phyloP scores from a whole-genome alignment of 192 early-diverging fungal genomes.

The Obelidium mucronatum region DNA sequence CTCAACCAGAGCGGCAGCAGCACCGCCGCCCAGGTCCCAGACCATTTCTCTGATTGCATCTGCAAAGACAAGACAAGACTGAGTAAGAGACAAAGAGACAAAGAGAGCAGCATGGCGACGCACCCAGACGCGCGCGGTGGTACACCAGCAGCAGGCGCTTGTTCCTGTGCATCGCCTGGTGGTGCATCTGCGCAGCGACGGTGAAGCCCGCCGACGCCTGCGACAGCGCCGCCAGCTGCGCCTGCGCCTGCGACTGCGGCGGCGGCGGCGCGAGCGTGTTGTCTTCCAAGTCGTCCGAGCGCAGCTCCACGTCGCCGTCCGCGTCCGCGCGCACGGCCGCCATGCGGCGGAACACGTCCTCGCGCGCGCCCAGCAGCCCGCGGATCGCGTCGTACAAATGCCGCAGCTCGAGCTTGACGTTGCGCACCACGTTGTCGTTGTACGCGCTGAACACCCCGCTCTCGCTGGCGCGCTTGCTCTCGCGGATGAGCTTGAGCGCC shows the following conservation, averaged over 20 bases:
- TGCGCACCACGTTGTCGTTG: conserved; percentile 80
- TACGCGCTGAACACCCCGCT: conserved; percentile 68
- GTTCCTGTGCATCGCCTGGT: conserved; percentile 73
- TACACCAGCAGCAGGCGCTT: conserved; percentile 92
- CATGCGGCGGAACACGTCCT: not conserved
- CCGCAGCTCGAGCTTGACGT: conserved; percentile 80
- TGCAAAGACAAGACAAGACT: not conserved
- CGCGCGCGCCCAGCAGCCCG: not conserved
- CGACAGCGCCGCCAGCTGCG: conserved; percentile 8
- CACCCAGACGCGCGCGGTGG: conserved; percentile 69
- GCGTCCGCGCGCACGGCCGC: not conserved
- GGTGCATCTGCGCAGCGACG: conserved; percentile 56
- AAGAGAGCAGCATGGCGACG: not conserved
- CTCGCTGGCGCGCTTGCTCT: conserved; percentile 79
- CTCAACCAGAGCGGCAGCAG: conserved; percentile 47
- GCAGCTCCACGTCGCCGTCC: not conserved
- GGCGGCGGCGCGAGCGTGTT: conserved; percentile 5
- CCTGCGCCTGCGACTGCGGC: not conserved
- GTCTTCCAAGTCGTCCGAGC: not conserved
- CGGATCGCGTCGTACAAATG: conserved; percentile 38
- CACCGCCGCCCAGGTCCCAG: conserved; percentile 69
- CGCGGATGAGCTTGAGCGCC: conserved; percentile 77
- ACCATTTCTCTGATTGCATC: conserved; percentile 69
- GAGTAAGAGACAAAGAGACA: not conserved
- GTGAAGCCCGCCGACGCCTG: conserved; percentile 25